Evolutionary conservation across 2,329 filamentous ascomycete genomes (phyloP).

Genomic region (Harringtonia lauricola): DNA sequence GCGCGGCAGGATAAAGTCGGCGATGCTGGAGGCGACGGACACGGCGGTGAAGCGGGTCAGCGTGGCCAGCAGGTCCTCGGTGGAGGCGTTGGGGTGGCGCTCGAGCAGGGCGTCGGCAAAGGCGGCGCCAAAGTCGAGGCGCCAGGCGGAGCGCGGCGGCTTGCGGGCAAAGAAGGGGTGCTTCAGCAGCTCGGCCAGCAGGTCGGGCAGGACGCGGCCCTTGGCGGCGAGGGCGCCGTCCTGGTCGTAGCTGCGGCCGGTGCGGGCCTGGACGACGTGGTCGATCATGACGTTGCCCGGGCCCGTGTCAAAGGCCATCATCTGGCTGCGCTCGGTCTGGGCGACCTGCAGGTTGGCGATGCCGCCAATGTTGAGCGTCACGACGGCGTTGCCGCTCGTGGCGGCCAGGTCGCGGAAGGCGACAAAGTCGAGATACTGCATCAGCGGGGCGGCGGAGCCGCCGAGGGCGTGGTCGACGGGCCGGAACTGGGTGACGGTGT

Average conservation of each 20-base stretch:
- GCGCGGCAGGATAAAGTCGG: slow-evolving; percentile 13
- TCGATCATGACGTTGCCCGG: slow-evolving; percentile 20
- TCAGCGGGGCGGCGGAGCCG: slow-evolving; percentile 17
- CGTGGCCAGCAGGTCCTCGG: slow-evolving; percentile 15
- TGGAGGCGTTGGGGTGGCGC: slow-evolving; percentile 9
- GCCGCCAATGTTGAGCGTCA: slow-evolving; percentile 20
- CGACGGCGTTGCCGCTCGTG: slow-evolving; percentile 8
- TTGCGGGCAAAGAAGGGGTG: slow-evolving; percentile 17
- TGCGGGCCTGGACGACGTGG: slow-evolving; percentile 17
- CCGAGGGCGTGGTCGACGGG: slow-evolving; percentile 19
- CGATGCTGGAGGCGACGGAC: slow-evolving; percentile 14
- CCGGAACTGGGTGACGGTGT: slow-evolving; percentile 19
- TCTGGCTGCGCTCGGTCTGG: slow-evolving; percentile 16
- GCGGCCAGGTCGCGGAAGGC: slow-evolving; percentile 13
- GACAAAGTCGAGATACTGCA: slow-evolving; percentile 22
- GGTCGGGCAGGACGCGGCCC: slow-evolving; percentile 12
- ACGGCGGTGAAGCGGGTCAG: slow-evolving; percentile 14
- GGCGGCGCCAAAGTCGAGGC: slow-evolving; percentile 10
- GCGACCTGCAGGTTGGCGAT: slow-evolving; percentile 20
- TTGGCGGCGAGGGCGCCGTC: slow-evolving; percentile 16
- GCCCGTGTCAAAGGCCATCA: slow-evolving; percentile 22
- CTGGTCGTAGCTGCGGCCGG: slow-evolving; percentile 15
- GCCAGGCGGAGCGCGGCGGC: slow-evolving; percentile 18
- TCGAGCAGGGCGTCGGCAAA: slow-evolving; percentile 15
- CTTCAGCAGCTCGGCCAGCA: slow-evolving; percentile 13